A percentile compares a stretch with the other conserved stretches of the same genome.
Evolutionary conservation across 2,329 filamentous ascomycete species (phyloP).

Genomic region (Neurospora crassa): DNA sequence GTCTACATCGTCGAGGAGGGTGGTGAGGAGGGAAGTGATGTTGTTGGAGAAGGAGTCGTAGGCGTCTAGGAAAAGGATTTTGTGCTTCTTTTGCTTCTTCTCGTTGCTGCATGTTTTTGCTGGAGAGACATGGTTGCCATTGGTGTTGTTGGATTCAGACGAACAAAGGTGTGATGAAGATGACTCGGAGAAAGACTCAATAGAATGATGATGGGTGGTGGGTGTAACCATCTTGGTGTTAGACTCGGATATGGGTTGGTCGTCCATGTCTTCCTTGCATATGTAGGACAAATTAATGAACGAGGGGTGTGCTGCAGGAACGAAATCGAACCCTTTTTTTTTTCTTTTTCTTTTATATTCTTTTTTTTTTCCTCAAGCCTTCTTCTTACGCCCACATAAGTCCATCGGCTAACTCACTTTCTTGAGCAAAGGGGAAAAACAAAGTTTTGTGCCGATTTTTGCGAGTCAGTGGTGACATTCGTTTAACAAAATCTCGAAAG

Average conservation of each 20-base stretch:
- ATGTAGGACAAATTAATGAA: not conserved
- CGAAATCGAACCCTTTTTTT: not conserved
- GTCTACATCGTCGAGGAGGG: conserved; percentile 50
- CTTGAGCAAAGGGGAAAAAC: not conserved
- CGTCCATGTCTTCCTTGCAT: not conserved
- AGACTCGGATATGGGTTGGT: not conserved
- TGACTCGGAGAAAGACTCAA: not conserved
- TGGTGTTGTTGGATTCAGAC: not conserved
- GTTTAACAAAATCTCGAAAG: not conserved
- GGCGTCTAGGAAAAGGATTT: conserved; percentile 82
- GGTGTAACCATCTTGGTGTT: not conserved
- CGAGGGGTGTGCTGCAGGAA: not conserved
- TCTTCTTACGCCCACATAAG: not conserved
- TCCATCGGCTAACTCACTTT: not conserved
- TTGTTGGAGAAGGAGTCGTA: conserved; percentile 98
- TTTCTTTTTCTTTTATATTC: too few relatives aligned
- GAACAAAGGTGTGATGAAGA: not conserved
- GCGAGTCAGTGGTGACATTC: not conserved
- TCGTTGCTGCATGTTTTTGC: not conserved
- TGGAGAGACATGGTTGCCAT: not conserved
- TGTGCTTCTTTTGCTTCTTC: conserved; percentile 9
- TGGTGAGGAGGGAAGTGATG: conserved; percentile 72
- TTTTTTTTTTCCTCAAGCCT: too few relatives aligned
- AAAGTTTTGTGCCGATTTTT: not conserved
- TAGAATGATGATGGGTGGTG: not conserved